A percentile compares a stretch with the other conserved stretches of the same genome.
Evolutionary conservation across 176 grass and related monocot genomes (phyloP).

Genomic region (Aegilops speltoides): DNA sequence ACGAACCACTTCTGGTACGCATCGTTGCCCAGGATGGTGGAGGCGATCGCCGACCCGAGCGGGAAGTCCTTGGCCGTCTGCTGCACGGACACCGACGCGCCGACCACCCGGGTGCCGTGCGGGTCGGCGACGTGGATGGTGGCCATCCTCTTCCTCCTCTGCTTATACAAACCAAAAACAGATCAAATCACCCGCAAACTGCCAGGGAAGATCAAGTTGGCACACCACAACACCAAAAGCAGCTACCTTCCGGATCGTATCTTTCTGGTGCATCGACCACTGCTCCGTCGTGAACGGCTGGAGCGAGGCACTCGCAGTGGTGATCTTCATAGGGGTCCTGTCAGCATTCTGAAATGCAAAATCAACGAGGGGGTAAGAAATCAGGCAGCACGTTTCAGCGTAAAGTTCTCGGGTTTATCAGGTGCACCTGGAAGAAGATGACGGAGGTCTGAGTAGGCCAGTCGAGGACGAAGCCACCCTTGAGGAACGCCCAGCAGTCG

Average conservation of each 20-base stretch:
- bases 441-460: conserved; percentile 54
- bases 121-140: conserved; percentile 76
- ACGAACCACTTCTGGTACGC: conserved; percentile 90
- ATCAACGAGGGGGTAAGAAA: background rate
- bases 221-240: background rate
- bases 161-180: background rate
- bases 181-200: background rate
- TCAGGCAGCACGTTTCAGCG: too few relatives aligned
- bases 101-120: conserved; percentile 54
- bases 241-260: conserved; percentile 75
- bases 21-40: conserved; percentile 77
- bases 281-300: conserved; percentile 79
- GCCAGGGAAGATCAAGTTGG: too few relatives aligned
- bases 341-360: conserved; percentile 54
- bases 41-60: conserved; percentile 84
- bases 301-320: conserved; percentile 56
- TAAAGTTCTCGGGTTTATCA: too few relatives aligned
- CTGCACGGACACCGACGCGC: conserved; percentile 65
- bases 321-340: conserved; percentile 71
- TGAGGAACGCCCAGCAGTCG: conserved; percentile 88
- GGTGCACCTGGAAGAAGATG: conserved; percentile 70
- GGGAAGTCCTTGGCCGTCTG: conserved; percentile 87
- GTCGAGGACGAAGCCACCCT: conserved; percentile 76
- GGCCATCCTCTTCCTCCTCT: conserved; percentile 79
- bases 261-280: conserved; percentile 78